Base-by-base conservation (phyloP, 345 rosid species). In the Toxicodendron radicans region DNA sequence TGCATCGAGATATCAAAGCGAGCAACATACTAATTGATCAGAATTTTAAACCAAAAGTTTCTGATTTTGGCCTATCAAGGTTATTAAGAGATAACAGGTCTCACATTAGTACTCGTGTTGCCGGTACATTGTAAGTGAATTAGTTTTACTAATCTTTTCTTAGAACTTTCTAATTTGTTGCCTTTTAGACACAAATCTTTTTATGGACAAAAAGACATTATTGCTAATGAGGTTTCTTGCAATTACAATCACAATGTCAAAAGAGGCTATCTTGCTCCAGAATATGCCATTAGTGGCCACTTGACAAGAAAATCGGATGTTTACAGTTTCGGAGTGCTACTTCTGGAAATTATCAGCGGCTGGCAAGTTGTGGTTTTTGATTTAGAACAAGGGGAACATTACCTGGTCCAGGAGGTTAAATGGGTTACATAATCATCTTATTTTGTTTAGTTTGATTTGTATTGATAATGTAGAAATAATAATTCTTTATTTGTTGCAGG, bases 11-110 rank as follows among this genome's bases (percentile, higher is more conserved):
- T 76, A 83, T 89, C 51, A 89, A 89, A 78, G 84, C 90, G 0
- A 61, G 88, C 79, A 89, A 89, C 75, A 79, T 87, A 18, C 87
- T 89, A 63, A 78, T 90, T 38, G 91, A 87, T 73, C 52, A 62
- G 16, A 72, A 85, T 62, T 81, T 86, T 20, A 69, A 46, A 2
- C 87, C 94, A 18, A 90, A 90, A 62, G 85, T 90, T 58, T 80
- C 91, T 3, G 94, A 90, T 84, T 90, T 90, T n/a, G 91, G 94
- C 43, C 90, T 87, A 27, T 82, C 84, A 4, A 87, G 78, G 66
- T 16, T 86, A 4, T 64, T 86, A 2, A 71, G 83, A 14, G 87
- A 78, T 14, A 64, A 72, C 62, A 70, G 7, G 17, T 84, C 90
- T 66, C 85, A 87, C 70, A 60, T 90, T 35, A 87, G 87, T 76